Conservation (phyloP, 495 filamentous ascomycete genomes). For the Penicillium herquei region DNA sequence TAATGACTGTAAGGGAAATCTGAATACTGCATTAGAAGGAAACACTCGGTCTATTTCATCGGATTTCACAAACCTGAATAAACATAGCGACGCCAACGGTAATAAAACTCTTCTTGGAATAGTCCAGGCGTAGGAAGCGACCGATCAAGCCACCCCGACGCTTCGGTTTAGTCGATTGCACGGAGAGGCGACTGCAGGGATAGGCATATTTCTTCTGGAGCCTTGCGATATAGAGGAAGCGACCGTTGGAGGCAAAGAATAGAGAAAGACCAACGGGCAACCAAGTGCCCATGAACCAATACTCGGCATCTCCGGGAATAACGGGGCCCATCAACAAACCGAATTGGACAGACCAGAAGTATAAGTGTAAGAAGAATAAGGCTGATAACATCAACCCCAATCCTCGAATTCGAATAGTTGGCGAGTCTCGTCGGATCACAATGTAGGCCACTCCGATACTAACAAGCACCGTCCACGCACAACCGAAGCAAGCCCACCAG, state of each 20-base stretch:
- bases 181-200: not conserved
- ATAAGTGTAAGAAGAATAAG: slow-evolving; percentile 62
- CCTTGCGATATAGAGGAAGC: slow-evolving; percentile 62
- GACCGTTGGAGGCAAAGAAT: slow-evolving; percentile 67
- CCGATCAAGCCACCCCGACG: slow-evolving; percentile 18
- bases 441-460: slow-evolving; percentile 53
- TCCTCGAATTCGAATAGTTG: slow-evolving; percentile 63
- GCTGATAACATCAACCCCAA: slow-evolving; percentile 57
- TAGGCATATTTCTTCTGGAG: slow-evolving; percentile 33
- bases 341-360: slow-evolving; percentile 58
- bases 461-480: slow-evolving; percentile 56
- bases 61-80: slow-evolving; percentile 19
- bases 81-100: slow-evolving; percentile 29
- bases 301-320: slow-evolving; percentile 58
- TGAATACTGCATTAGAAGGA: slow-evolving; percentile 18
- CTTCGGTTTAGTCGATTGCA: not conserved
- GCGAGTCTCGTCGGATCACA: slow-evolving; percentile 50
- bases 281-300: slow-evolving; percentile 73
- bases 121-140: slow-evolving; percentile 31
- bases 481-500: slow-evolving; percentile 35
- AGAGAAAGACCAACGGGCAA: slow-evolving; percentile 68
- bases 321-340: slow-evolving; percentile 58
- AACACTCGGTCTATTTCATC: not conserved
- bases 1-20: slow-evolving; percentile 57
- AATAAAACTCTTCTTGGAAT: slow-evolving; percentile 25